Evolutionary conservation across 768 basidiomycete genomes (phyloP), one percentile per base, ranked within the genome.

Genomic region (Hericium rajendrae): DNA sequence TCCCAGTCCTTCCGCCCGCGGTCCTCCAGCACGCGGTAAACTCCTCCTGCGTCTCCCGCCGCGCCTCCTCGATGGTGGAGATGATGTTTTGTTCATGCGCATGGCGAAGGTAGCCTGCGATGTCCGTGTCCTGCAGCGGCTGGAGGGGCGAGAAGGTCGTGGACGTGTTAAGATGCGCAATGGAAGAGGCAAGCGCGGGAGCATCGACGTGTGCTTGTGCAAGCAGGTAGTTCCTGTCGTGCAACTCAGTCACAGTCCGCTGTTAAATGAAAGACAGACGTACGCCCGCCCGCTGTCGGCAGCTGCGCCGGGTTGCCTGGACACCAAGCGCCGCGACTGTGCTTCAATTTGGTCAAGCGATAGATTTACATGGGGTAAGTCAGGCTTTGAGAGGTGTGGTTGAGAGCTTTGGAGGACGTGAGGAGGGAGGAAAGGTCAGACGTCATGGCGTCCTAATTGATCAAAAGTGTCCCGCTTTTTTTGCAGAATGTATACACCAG

Each of bases 311-410:
- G 82, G 80, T 65, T 88, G 86, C 46, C 84, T 80, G 22, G 88
- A 82, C 4, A 88, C 85, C 24, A 97, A 84, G 43, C 87, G 79
- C 18, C 93, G 80, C 2, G 91, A 94, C 72, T 95, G 92, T 0
- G 88, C 85, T 70, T 98, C 95, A 60, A 99, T 89, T 73, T 97
- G 92, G 70, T 95, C 94, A 37, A 98, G 79, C 1, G 92, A 91
- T 56, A 95, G 84, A 56, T 88, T 83, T 46, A 99, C 85, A 2
- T 88, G 81, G 11, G 95, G 95, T 1, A 98, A 75, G 64, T 97
- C 92, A 4, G 85, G 85, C 48, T 81, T 78, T 3, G 84, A 79
- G 28, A 93, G 73, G 68, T 93, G 89, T 0, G 86, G 10, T 85
- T 91, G 38, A 94, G 80, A 26, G 80, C 81, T 66, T 79, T 83